Percentiles rank a stretch among this genome's conserved stretches.
phyloP scores from a whole-genome alignment of 306 rosid species.

The Datisca glomerata region DNA sequence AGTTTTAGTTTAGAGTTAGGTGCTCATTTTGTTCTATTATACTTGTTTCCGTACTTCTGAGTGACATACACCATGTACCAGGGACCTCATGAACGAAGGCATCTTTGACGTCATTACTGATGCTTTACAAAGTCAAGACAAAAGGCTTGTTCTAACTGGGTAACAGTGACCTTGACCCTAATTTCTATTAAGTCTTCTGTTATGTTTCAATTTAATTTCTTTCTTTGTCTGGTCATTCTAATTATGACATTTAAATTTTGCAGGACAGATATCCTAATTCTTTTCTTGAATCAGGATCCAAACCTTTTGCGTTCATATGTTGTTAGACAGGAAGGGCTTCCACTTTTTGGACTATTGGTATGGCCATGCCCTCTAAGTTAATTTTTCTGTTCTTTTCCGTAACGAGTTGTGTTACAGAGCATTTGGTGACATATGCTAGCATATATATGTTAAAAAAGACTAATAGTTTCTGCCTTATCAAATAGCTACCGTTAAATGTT shows the following conservation, averaged over 20 bases:
- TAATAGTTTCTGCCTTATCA: no score
- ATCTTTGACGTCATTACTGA: slow-evolving; percentile 68
- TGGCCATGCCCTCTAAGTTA: no score
- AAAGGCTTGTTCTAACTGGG: slow-evolving; percentile 86
- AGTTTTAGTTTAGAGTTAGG: no score
- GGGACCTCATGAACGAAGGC: slow-evolving; percentile 96
- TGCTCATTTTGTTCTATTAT: background rate
- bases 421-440: no score
- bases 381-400: slow-evolving; percentile 3
- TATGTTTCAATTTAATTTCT: background rate
- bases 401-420: background rate
- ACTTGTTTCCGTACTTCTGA: slow-evolving; percentile 11
- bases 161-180: slow-evolving; percentile 32
- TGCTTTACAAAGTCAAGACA: slow-evolving; percentile 74
- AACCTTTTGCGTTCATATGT: slow-evolving; percentile 81
- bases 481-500: no score
- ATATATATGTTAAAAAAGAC: no score
- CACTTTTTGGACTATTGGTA: slow-evolving; percentile 85
- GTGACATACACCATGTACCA: slow-evolving; percentile 23
- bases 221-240: slow-evolving; percentile 14
- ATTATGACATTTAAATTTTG: slow-evolving; percentile 50
- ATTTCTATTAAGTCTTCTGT: slow-evolving; percentile 9
- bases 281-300: slow-evolving; percentile 97
- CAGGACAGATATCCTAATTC: slow-evolving; percentile 98
- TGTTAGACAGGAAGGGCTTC: slow-evolving; percentile 77